A percentile compares a stretch with the other conserved stretches of the same genome.
Conservation (phyloP, 1,139 yeast species). For the Saccharomycopsis hybrid region DNA sequence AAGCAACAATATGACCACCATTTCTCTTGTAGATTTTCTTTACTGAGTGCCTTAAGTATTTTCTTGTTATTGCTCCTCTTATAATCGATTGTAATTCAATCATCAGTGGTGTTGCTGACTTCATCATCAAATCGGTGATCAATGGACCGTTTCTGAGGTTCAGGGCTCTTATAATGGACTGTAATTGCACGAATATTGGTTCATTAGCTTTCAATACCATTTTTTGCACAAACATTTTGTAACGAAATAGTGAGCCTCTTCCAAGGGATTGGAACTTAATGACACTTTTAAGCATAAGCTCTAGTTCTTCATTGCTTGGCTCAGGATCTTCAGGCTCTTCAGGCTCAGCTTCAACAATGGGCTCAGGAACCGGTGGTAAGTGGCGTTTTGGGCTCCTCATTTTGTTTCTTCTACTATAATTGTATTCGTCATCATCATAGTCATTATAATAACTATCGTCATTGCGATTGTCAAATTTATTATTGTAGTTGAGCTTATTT, state of each 20-base stretch:
- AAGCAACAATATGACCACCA: slow-evolving; percentile 19
- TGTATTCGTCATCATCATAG: no score
- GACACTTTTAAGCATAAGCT: slow-evolving; percentile 29
- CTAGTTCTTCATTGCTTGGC: slow-evolving; percentile 17
- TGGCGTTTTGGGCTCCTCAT: neutral
- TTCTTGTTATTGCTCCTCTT: slow-evolving; percentile 17
- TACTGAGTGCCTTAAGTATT: slow-evolving; percentile 13
- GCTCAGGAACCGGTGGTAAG: slow-evolving; percentile 5
- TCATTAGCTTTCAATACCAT: slow-evolving; percentile 51
- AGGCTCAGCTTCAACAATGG: slow-evolving; percentile 1
- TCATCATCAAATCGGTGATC: neutral
- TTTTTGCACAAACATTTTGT: slow-evolving; percentile 52
- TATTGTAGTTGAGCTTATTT: neutral
- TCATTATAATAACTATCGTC: no score
- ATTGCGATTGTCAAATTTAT: neutral
- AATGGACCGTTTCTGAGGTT: slow-evolving; percentile 13
- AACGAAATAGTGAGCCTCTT: slow-evolving; percentile 61
- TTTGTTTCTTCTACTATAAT: neutral
- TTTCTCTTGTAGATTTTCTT: slow-evolving; percentile 13
- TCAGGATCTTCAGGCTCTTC: slow-evolving; percentile 13
- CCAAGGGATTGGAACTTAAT: slow-evolving; percentile 51
- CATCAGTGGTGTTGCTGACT: slow-evolving; percentile 2
- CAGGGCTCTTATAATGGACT: slow-evolving; percentile 30
- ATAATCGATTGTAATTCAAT: slow-evolving; percentile 12
- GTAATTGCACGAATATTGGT: slow-evolving; percentile 39